Conservation (phyloP, 2,329 filamentous ascomycete species). For the Ceratocystis lukuohia region DNA sequence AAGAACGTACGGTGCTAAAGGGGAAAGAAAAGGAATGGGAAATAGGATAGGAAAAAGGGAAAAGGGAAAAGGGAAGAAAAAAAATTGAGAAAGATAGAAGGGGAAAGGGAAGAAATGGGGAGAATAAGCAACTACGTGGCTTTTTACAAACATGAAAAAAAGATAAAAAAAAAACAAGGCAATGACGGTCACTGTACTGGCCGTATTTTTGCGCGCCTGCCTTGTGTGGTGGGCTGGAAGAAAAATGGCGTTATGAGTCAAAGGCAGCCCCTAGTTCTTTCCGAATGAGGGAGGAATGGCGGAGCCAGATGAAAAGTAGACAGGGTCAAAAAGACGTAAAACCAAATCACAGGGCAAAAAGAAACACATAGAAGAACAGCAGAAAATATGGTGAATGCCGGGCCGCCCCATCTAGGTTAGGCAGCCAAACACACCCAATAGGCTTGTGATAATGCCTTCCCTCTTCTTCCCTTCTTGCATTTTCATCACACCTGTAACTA, state of each 20-base stretch:
- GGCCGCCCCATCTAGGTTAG: not conserved
- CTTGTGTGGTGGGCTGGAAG: not conserved
- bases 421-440: not conserved
- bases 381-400: not conserved
- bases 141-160: too few species aligned
- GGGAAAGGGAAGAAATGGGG: not conserved
- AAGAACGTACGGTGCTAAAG: not conserved
- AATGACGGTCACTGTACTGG: not conserved
- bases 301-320: not conserved
- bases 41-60: not conserved
- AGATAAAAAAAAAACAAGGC: not conserved
- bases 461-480: too few species aligned
- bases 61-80: not conserved
- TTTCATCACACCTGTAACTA: not conserved
- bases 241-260: conserved; percentile 1
- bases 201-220: not conserved
- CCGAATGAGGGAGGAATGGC: not conserved
- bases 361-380: not conserved
- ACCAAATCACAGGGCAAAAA: not conserved
- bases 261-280: not conserved
- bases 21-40: not conserved
- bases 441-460: not conserved
- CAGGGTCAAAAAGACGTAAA: not conserved
- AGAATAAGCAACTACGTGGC: not conserved
- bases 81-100: not conserved